Base-by-base conservation (phyloP, 1,139 yeast species). In the Arxiozyma slooffiae region DNA sequence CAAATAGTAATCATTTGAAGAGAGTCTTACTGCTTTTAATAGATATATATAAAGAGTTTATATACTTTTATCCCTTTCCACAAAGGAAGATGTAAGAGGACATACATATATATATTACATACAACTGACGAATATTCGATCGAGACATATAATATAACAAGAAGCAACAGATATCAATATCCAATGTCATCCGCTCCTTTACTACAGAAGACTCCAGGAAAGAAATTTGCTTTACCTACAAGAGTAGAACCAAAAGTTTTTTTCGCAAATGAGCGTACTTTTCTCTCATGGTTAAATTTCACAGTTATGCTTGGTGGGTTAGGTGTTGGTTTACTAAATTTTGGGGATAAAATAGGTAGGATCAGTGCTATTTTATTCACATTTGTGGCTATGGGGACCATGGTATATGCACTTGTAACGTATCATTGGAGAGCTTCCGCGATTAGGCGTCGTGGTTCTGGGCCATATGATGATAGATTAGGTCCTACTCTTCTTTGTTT, bases 401-500 rank as follows among this genome's bases (percentile, higher is more conserved):
- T 92, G 99, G 78, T 84, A 8, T 92, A 92, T 65, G 98, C 99
- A 6, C 78, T 92, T 56, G 78, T 88, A 47, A 94, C 97, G 22
- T 92, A 94, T 69, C 99, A 92, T 71, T 94, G 98, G 98, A 87
- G 99, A 75, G 98, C 98, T 3, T 88, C 90, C 67, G 98, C 98
- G 54, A 92, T 92, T 62, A 82, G 99, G 70, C 79, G 92, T 71
- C 83, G 97, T 70, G 98, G 98, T 38, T 79, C 95, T 14, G 98
- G 98, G 47, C 98, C 98, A 34, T 92, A 92, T 67, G 99, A 92
- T 66, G 99, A 92, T 70, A 80, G 98, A 66, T 85, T 92, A 61
- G 99, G 99, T 41, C 98, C 99, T 48, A 94, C 99, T n/a, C 84
- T 92, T 88, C 79, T 92, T 62, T 92, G 98, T 71, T 77, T 90